Evolutionary conservation across 2,329 filamentous ascomycete genomes (phyloP).

Genomic region (Kalmusia sp.): DNA sequence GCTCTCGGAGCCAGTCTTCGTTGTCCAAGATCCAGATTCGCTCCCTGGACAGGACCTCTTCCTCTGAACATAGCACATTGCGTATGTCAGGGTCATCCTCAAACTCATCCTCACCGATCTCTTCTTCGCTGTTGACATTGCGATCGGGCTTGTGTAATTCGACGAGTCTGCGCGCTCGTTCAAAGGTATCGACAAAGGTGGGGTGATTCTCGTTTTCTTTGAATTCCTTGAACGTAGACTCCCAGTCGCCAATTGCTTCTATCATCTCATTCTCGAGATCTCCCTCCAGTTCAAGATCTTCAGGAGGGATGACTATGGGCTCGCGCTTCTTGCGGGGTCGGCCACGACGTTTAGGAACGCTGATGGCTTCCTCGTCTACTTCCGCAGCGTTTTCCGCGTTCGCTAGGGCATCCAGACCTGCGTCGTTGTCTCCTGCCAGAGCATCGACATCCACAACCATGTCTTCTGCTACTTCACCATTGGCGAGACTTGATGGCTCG

Average conservation of each 20-base stretch:
- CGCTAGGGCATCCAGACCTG: conserved; percentile 26
- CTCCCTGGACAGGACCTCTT: conserved; percentile 84
- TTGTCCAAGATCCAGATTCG: conserved; percentile 94
- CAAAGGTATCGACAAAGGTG: conserved; percentile 31
- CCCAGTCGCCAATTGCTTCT: conserved; percentile 39
- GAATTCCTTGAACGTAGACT: conserved; percentile 37
- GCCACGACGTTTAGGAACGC: conserved; percentile 46
- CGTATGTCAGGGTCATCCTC: conserved; percentile 85
- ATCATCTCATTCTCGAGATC: conserved; percentile 56
- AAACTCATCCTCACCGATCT: conserved; percentile 83
- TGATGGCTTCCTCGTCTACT: conserved; percentile 27
- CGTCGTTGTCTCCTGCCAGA: conserved; percentile 31
- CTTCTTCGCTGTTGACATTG: conserved; percentile 49
- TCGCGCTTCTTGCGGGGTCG: conserved; percentile 41
- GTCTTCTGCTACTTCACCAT: conserved; percentile 9
- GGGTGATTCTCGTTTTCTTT: conserved; percentile 37
- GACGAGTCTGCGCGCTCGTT: conserved; percentile 38
- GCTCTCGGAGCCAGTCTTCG: conserved; percentile 86
- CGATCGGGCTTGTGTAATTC: conserved; percentile 31
- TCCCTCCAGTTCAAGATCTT: conserved; percentile 56
- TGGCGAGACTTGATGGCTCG: background rate
- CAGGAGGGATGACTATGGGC: conserved; percentile 47
- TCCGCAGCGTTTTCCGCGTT: conserved; percentile 23
- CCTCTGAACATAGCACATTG: conserved; percentile 76
- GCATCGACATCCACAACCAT: conserved; percentile 22